Base-by-base conservation (phyloP, 306 rosid species). In the Erythrophleum fordii region DNA sequence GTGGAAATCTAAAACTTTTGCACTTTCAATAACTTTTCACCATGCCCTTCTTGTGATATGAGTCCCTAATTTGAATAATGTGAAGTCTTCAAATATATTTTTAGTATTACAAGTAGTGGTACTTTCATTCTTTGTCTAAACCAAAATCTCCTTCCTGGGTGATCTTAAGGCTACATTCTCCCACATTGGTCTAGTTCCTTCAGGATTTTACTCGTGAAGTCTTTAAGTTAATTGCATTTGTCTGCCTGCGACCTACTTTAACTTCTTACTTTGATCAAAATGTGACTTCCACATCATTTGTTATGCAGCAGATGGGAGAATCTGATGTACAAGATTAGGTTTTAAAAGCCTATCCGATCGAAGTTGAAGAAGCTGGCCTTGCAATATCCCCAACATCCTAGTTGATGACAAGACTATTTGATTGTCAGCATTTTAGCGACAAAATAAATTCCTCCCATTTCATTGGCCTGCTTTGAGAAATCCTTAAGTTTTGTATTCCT, bases 341-440 rank as follows among this genome's bases (percentile, higher is more conserved):
- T 77, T 91, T 90, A 31, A 91, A 80, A 62, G 87, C 85, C 73
- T 84, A 90, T 69, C 85, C 83, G 65, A 72, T 94, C 23, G 91
- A 91, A 90, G 61, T 92, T 14, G 97, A 92, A 87, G 97, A 94
- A 90, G 97, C 95, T 10, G 91, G 98, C 49, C 92, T 87, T 67
- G 98, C 92, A 49, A 89, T 95, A 77, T 92, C 98, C 25, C 92
- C 97, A 39, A 94, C 92, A 67, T 87, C 97, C 80, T 88, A 91
- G n/a, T 80, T 92, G 35, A 59, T 95, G 64, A 88, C 94, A 28
- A 91, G 85, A 81, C 87, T 95, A n/a, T 91, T 95, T 0, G 92
- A 90, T 61, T 85, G 75, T 59, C 74, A 83, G 82, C 72, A 78
- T 82, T 87, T 95, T 69, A 18, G 72, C 67, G 52, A 42, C 60